Percentiles rank a stretch among this genome's conserved stretches.
These are phyloP conservation scores for Omphalea diandra DNA, from an alignment of 441 rosid genomes.

Conservation along the genomic window DNA sequence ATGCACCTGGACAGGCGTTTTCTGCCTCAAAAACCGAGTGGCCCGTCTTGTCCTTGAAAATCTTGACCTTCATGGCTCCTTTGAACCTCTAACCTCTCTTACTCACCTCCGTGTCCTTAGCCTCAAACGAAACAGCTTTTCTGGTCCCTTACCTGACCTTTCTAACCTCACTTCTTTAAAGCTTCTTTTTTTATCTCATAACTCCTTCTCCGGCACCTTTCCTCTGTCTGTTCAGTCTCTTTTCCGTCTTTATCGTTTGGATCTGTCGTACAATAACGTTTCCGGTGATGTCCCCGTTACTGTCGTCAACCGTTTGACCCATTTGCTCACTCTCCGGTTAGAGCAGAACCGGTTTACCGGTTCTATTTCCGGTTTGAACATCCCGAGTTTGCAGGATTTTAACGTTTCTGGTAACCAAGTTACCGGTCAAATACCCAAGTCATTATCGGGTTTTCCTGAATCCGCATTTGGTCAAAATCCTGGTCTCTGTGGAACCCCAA, in stretches of 20 bases:
- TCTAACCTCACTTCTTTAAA: conserved; percentile 52
- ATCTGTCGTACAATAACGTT: conserved; percentile 64
- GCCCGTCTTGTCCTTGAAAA: conserved; percentile 67
- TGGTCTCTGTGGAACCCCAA: conserved; percentile 75
- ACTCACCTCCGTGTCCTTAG: conserved; percentile 76
- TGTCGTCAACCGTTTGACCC: conserved; percentile 61
- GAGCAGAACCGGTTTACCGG: conserved; percentile 70
- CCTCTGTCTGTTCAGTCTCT: conserved; percentile 39
- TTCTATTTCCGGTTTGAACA: conserved; percentile 41
- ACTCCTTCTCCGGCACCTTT: conserved; percentile 69
- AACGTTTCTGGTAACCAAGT: conserved; percentile 73
- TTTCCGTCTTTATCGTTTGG: conserved; percentile 49
- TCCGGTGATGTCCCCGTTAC: conserved; percentile 51
- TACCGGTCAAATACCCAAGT: conserved; percentile 68
- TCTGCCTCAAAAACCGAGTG: conserved; percentile 56
- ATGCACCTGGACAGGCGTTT: conserved; percentile 79
- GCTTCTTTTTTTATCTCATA: conserved; percentile 68
- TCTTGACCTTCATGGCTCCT: conserved; percentile 53
- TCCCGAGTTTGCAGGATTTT: conserved; percentile 52
- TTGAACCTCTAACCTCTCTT: conserved; percentile 57
- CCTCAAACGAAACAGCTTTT: conserved; percentile 60
- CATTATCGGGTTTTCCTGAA: conserved; percentile 34
- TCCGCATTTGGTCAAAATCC: conserved; percentile 56
- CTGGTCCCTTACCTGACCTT: conserved; percentile 68
- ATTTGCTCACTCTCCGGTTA: conserved; percentile 59